Base-by-base conservation (phyloP, 768 basidiomycete genomes). In the Termitomyces sp. region DNA sequence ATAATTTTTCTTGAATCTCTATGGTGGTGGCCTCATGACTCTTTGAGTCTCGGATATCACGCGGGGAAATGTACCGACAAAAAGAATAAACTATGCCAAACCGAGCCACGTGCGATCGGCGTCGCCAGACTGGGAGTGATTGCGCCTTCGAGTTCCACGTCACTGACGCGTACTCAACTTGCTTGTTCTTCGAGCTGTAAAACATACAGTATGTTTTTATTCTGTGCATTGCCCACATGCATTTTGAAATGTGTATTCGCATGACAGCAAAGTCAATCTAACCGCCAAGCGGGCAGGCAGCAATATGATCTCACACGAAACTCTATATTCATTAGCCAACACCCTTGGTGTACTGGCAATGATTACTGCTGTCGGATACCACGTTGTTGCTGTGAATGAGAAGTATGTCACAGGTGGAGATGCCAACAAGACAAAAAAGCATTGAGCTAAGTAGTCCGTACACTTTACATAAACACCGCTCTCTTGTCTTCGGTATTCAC, bases 361-460 rank as follows among this genome's bases (percentile, higher is more conserved):
- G 89, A 68, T 93, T 66, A 87, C 91, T 6, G 89, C 95, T 58
- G 88, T 98, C 57, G 84, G 86, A 51, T 97, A 96, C 75, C 96
- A 98, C 77, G 85, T 96, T 68, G 78, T 98, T 55, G 89, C 92
- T 38, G 92, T 96, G 63, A 96, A 96, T 68, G 85, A 86, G 22
- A 70, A 71, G 63, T 82, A 70, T 70, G 71, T 73, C 61, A 64
- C 63, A 63, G 69, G 51, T 58, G 67, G 50, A n/a, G 71, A 67
- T 62, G 64, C 65, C 45, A 63, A 63, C 51, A 66, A 71, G 60
- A 59, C 57, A 44, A 67, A 68, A 22, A 67, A 61, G 60, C 59
- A 62, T 61, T 66, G 36, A 66, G 20, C 15, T 18, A 24, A 28
- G 33, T 36, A 38, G 42, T 44, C 8, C 12, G 59, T 49, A 38